Evolutionary conservation across 768 basidiomycete genomes (phyloP).

Genomic region (Termitomyces sp.): DNA sequence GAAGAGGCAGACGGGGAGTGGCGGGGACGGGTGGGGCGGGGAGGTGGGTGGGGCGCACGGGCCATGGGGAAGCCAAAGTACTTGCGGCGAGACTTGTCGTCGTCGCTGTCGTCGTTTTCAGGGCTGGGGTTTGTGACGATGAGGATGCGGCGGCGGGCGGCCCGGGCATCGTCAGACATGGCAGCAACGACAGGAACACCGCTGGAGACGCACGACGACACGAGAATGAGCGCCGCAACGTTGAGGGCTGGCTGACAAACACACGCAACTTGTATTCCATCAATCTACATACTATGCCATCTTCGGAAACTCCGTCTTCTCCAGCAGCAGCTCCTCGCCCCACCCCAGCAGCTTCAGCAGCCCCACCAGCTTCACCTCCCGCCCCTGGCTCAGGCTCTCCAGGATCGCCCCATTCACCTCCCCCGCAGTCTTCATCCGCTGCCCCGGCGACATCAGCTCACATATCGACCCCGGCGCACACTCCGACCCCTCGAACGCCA

Average conservation of each 20-base stretch:
- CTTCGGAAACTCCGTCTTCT: conserved; percentile 77
- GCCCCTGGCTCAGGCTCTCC: conserved; percentile 86
- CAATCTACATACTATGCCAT: conserved; percentile 28
- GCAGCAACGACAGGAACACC: background rate
- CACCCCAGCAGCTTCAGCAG: conserved; percentile 81
- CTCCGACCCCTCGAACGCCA: conserved; percentile 71
- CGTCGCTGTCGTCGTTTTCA: conserved; percentile 26
- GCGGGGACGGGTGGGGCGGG: conserved; percentile 20
- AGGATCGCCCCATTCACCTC: conserved; percentile 96
- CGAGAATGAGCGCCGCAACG: conserved; percentile 2
- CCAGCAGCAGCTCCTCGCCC: conserved; percentile 78
- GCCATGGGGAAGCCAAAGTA: too few relatives aligned
- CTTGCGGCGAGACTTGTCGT: background rate
- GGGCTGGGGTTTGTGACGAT: conserved; percentile 60
- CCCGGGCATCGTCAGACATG: conserved; percentile 61
- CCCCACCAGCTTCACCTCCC: conserved; percentile 84
- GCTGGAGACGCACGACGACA: background rate
- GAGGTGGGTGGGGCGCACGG: conserved; percentile 5
- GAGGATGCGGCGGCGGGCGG: conserved; percentile 35
- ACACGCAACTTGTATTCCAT: conserved; percentile 2
- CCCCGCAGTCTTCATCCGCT: conserved; percentile 90
- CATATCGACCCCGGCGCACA: conserved; percentile 61
- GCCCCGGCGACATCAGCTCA: conserved; percentile 77
- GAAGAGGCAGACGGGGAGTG: conserved; percentile 52
- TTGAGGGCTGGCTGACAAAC: conserved; percentile 10